Evolutionary conservation across 768 basidiomycete genomes (phyloP).

Genomic region (Boletus sp.): DNA sequence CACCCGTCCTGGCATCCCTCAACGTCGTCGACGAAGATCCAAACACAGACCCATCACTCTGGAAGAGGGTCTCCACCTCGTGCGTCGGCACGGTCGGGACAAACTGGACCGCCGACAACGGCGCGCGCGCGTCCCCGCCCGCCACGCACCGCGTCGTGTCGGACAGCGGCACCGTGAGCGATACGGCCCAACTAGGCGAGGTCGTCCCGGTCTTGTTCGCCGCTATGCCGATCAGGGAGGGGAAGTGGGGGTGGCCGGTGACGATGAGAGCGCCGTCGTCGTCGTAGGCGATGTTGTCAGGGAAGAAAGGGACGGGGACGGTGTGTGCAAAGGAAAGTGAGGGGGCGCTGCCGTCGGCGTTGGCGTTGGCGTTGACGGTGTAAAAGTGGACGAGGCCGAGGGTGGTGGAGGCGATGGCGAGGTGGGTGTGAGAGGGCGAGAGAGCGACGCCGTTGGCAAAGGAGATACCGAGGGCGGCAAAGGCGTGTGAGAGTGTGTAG

Average conservation of each 20-base stretch:
- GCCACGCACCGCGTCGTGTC: background rate
- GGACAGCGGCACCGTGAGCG: constrained; percentile 35
- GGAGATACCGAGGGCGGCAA: constrained; percentile 48
- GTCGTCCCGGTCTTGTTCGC: constrained; percentile 38
- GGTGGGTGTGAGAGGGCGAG: constrained; percentile 44
- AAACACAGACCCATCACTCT: constrained; percentile 66
- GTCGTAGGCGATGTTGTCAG: constrained; percentile 61
- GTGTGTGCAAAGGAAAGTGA: constrained; percentile 36
- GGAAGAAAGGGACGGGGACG: constrained; percentile 53
- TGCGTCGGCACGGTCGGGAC: constrained; percentile 36
- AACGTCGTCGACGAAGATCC: constrained; percentile 51
- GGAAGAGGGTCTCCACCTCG: constrained; percentile 62
- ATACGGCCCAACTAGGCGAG: constrained; percentile 59
- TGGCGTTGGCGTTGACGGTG: constrained; percentile 37
- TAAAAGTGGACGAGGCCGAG: constrained; percentile 49
- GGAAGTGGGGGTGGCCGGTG: constrained; percentile 67
- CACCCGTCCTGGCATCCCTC: constrained; percentile 46
- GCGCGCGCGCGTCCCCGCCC: constrained; percentile 19
- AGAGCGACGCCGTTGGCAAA: constrained; percentile 71
- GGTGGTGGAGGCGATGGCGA: constrained; percentile 59
- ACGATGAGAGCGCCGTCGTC: constrained; percentile 48
- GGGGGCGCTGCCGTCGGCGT: constrained; percentile 32
- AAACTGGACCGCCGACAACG: constrained; percentile 44
- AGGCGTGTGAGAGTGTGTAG: constrained; percentile 30
- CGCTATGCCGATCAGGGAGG: constrained; percentile 44